These are phyloP conservation scores for Alternaria longipes DNA, from an alignment of 2,329 filamentous ascomycete genomes.

Conservation along the genomic window DNA sequence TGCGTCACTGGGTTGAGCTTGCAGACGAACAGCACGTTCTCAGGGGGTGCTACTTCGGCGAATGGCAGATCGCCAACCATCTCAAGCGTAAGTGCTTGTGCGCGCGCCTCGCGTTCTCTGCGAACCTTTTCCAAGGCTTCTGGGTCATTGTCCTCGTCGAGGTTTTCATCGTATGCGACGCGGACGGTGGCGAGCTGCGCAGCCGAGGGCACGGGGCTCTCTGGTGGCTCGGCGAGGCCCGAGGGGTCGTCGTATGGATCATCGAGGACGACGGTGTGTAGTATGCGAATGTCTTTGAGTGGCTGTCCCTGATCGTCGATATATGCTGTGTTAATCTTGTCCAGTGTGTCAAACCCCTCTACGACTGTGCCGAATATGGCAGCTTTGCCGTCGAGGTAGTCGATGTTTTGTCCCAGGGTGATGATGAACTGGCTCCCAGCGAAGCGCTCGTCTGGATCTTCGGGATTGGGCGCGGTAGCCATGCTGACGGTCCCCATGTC, in stretches of 20 bases:
- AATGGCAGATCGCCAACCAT: slow-evolving; percentile 98
- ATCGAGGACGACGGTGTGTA: slow-evolving; percentile 90
- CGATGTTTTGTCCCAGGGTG: slow-evolving; percentile 86
- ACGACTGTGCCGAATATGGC: slow-evolving; percentile 95
- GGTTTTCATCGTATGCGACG: slow-evolving; percentile 86
- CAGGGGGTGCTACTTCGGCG: slow-evolving; percentile 94
- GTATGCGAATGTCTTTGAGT: slow-evolving; percentile 91
- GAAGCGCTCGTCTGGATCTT: slow-evolving; percentile 81
- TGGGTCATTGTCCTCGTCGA: slow-evolving; percentile 81
- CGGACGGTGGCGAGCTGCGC: slow-evolving; percentile 90
- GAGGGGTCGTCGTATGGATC: slow-evolving; percentile 88
- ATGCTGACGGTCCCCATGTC: slow-evolving; percentile 95
- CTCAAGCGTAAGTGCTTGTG: slow-evolving; percentile 92
- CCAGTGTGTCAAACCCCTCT: slow-evolving; percentile 91
- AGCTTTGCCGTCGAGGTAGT: slow-evolving; percentile 92
- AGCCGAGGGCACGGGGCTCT: slow-evolving; percentile 81
- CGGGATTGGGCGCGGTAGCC: slow-evolving; percentile 83
- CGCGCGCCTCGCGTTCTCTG: slow-evolving; percentile 88
- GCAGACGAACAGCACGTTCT: slow-evolving; percentile 98
- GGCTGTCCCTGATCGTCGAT: slow-evolving; percentile 86
- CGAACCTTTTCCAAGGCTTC: slow-evolving; percentile 81
- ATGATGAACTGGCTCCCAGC: slow-evolving; percentile 94
- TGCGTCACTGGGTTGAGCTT: slow-evolving; percentile 97
- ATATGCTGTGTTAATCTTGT: slow-evolving; percentile 92
- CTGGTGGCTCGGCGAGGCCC: slow-evolving; percentile 77